Conservation (phyloP, 2,329 filamentous ascomycete genomes). For the Phoma sp. region DNA sequence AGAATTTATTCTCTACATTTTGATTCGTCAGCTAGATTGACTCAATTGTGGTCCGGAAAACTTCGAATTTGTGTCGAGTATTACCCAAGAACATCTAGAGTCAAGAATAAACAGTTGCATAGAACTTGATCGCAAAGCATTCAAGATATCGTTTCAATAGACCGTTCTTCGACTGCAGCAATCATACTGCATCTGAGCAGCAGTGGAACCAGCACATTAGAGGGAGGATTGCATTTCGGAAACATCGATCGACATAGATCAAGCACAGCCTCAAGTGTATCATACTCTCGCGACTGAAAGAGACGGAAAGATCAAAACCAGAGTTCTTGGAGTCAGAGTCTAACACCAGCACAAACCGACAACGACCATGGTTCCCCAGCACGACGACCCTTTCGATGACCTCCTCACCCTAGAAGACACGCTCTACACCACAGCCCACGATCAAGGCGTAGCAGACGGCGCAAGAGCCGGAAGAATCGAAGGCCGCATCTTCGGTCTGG, state of each 20-base stretch:
- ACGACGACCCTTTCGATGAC: conserved; percentile 60
- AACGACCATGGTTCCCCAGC: conserved; percentile 17
- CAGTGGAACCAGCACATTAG: too few relatives aligned
- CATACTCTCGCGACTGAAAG: too few relatives aligned
- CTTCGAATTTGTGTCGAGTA: background rate
- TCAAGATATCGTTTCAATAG: too few relatives aligned
- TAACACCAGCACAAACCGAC: background rate
- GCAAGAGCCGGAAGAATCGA: conserved; percentile 80
- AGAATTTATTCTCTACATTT: background rate
- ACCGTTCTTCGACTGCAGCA: too few relatives aligned
- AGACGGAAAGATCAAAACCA: background rate
- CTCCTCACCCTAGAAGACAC: conserved; percentile 67
- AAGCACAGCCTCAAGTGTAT: too few relatives aligned
- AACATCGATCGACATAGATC: too few relatives aligned
- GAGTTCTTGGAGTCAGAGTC: too few relatives aligned
- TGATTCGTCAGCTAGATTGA: conserved; percentile 17
- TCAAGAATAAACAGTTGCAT: background rate
- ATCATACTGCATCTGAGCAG: too few relatives aligned
- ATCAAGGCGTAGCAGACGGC: conserved; percentile 78
- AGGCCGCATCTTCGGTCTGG: conserved; percentile 87
- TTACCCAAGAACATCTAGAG: background rate
- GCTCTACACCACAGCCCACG: conserved; percentile 85
- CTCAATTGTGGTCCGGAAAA: background rate
- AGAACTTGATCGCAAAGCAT: too few relatives aligned
- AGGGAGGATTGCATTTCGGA: too few relatives aligned